A percentile compares a stretch with the other conserved stretches of the same genome.
Conservation (phyloP, 176 grass and related monocot species). For the Lolium rigidum region DNA sequence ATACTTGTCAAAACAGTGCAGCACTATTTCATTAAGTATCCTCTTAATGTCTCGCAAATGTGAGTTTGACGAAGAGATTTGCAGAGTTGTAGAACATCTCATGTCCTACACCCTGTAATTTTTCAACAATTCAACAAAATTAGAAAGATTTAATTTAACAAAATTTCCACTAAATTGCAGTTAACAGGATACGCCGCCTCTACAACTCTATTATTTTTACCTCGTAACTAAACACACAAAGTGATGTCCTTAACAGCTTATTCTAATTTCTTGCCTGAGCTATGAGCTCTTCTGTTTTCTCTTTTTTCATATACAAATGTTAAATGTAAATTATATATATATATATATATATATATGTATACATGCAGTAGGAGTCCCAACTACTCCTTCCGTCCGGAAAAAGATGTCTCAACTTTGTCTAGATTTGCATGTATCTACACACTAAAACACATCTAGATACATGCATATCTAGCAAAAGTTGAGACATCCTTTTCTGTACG, state of each 20-base stretch:
- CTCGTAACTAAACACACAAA: constrained; percentile 9
- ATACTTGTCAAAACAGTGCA: neutral
- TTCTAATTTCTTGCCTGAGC: constrained; percentile 11
- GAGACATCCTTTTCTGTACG: too few relatives aligned
- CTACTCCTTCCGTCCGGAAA: neutral
- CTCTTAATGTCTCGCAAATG: neutral
- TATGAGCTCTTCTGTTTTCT: neutral
- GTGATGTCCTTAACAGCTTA: constrained; percentile 22
- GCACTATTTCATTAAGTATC: constrained; percentile 21
- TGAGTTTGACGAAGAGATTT: constrained; percentile 14
- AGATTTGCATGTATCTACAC: too few relatives aligned
- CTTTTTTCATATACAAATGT: neutral
- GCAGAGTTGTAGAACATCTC: neutral
- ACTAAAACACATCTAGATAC: too few relatives aligned
- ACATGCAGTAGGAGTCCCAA: neutral
- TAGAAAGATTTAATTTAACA: neutral
- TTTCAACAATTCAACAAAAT: constrained; percentile 1
- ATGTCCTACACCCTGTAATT: neutral
- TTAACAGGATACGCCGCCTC: neutral
- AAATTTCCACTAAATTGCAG: neutral
- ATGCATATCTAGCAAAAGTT: too few relatives aligned
- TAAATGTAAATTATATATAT: neutral
- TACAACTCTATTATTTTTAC: constrained; percentile 16
- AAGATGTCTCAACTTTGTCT: too few relatives aligned
- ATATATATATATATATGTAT: neutral